These are phyloP conservation scores for Casuarina glauca DNA, from an alignment of 306 rosid species.

Conservation along the genomic window DNA sequence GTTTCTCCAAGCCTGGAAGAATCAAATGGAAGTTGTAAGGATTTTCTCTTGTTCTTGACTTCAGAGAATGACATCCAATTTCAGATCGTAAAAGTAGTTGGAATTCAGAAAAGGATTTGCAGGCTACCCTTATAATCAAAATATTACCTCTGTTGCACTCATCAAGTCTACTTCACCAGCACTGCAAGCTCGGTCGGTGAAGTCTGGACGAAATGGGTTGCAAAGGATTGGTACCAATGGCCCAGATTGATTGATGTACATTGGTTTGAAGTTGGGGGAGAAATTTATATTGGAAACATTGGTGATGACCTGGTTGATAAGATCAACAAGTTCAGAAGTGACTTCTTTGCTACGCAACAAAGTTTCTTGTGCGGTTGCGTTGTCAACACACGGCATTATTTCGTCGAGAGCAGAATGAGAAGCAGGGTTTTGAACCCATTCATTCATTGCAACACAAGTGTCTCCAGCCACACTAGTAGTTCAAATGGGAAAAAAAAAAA, in stretches of 20 bases:
- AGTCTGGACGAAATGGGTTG: slow-evolving; percentile 51
- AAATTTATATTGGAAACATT: slow-evolving; percentile 32
- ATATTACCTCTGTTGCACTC: slow-evolving; percentile 46
- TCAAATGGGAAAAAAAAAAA: neutral
- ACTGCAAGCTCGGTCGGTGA: slow-evolving; percentile 40
- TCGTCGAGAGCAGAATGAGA: slow-evolving; percentile 76
- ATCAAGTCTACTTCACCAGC: slow-evolving; percentile 50
- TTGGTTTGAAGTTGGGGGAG: slow-evolving; percentile 29
- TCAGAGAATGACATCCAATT: neutral
- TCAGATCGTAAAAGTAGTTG: neutral
- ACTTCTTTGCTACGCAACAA: slow-evolving; percentile 42
- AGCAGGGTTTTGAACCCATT: slow-evolving; percentile 74
- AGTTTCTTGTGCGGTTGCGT: slow-evolving; percentile 48
- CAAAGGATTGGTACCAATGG: slow-evolving; percentile 60
- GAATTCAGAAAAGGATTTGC: neutral
- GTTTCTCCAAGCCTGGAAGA: slow-evolving; percentile 63
- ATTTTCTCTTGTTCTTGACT: neutral
- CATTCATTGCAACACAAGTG: slow-evolving; percentile 82
- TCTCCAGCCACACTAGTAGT: slow-evolving; percentile 60
- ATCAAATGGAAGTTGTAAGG: slow-evolving; percentile 10
- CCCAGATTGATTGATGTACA: slow-evolving; percentile 67
- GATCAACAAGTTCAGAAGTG: slow-evolving; percentile 31
- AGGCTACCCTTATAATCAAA: neutral
- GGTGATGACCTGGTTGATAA: slow-evolving; percentile 39
- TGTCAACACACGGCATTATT: slow-evolving; percentile 74